Conservation (phyloP, 2,329 filamentous ascomycete species). For the Podosphaera xanthii region DNA sequence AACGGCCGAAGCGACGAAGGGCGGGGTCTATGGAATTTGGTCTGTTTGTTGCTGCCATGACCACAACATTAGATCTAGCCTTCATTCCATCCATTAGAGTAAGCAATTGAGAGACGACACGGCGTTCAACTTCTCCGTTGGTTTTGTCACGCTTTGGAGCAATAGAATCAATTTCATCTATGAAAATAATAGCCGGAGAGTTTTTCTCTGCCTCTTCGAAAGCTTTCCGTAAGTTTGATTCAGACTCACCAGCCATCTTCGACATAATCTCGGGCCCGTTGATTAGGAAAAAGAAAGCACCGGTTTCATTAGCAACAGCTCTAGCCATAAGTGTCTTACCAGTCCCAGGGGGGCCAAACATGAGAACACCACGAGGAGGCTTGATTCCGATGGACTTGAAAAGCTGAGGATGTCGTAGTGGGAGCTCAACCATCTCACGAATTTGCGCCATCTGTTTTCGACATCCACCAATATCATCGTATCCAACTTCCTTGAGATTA, state of each 20-base stretch:
- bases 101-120: conserved; percentile 88
- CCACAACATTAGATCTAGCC: conserved; percentile 91
- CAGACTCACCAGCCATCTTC: conserved; percentile 98
- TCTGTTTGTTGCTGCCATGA: conserved; percentile 97
- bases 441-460: conserved; percentile 99
- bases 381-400: conserved; percentile 99
- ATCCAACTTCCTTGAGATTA: conserved; percentile 96
- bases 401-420: conserved; percentile 85
- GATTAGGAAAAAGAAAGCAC: conserved; percentile 98
- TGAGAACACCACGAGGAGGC: conserved; percentile 89
- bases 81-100: conserved; percentile 99
- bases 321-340: conserved; percentile 99
- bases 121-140: conserved; percentile 93
- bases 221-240: conserved; percentile 95
- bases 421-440: conserved; percentile 92
- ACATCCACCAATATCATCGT: conserved; percentile 98
- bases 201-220: conserved; percentile 99
- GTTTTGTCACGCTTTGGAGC: conserved; percentile 99
- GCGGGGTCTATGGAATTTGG: conserved; percentile 98
- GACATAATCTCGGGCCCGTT: conserved; percentile 99
- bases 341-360: conserved; percentile 91
- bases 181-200: conserved; percentile 97
- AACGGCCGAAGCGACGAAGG: conserved; percentile 90
- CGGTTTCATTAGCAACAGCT: conserved; percentile 95
- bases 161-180: conserved; percentile 98